Base-by-base conservation (phyloP, 352 stramenopile genomes). In the Globisporangium okanoganense region DNA sequence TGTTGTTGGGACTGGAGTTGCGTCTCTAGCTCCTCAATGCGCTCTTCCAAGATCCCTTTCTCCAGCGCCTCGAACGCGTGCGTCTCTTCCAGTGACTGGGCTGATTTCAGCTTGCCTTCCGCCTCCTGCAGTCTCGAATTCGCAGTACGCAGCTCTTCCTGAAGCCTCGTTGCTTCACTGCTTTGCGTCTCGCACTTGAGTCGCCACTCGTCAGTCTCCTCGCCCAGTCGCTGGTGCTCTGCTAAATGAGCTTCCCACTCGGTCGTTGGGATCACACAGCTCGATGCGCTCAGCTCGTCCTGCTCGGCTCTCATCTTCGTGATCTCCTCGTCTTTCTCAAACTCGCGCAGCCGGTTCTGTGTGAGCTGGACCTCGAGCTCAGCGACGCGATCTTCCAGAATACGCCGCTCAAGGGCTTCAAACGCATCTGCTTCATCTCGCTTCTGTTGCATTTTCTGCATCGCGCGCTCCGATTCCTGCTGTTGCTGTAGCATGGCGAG, bases 351-450 rank as follows among this genome's bases (percentile, higher is more conserved):
- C 36, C 59, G 53, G 57, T 76, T 75, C 52, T 85, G 73, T n/a
- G 67, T 61, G 48, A 83, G 56, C 29, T 74, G 75, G 22, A 70
- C 81, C 61, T 85, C 77, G 31, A 87, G 52, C 50, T 87, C 77
- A 13, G 71, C 57, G 16, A 89, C 70, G 35, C 77, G 70, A 41
- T 87, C 75, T 33, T 82, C 66, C 31, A 80, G 62, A 12, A 89
- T 59, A 16, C 75, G 68, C 24, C 71, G 75, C 63, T 89, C 79
- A 22, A 86, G 68, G 5, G 68, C 62, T 45, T 77, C 73, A 54
- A 87, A 86, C 31, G 45, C 52, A 14, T 86, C 75, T 0, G 57
- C 60, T 7, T 76, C 74, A 2, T 67, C 58, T 18, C 51, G 61
- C 13, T 71, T 29, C 20, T 45, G 51, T 24, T 49, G 5, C 5